Evolutionary conservation across 2,329 filamentous ascomycete species (phyloP).

Genomic region (Colletotrichum zoysiae): DNA sequence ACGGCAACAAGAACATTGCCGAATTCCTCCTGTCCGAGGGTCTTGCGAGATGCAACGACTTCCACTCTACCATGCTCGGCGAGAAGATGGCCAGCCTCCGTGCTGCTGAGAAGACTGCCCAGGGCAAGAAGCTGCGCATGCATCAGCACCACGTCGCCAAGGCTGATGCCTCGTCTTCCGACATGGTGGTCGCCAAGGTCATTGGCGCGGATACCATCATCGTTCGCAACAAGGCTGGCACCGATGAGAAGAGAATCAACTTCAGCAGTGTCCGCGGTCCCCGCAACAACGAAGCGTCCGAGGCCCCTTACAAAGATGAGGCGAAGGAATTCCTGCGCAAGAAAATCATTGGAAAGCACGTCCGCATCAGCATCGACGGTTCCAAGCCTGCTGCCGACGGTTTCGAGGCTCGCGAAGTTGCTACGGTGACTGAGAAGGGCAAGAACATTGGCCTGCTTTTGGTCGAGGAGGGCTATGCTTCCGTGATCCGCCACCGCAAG

Average conservation of each 20-base stretch:
- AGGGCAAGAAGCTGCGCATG: slow-evolving; percentile 79
- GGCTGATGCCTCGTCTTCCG: slow-evolving; percentile 68
- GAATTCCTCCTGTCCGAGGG: slow-evolving; percentile 91
- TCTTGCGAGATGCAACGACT: slow-evolving; percentile 92
- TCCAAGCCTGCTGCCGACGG: slow-evolving; percentile 90
- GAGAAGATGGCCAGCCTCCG: slow-evolving; percentile 87
- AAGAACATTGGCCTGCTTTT: slow-evolving; percentile 88
- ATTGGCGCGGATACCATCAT: slow-evolving; percentile 91
- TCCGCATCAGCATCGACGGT: slow-evolving; percentile 89
- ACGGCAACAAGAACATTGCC: slow-evolving; percentile 82
- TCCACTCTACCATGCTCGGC: slow-evolving; percentile 93
- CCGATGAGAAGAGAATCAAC: slow-evolving; percentile 86
- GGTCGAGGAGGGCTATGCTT: slow-evolving; percentile 93
- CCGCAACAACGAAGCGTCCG: slow-evolving; percentile 87
- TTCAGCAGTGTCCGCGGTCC: slow-evolving; percentile 94
- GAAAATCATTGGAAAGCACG: slow-evolving; percentile 94
- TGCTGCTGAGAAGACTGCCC: slow-evolving; percentile 87
- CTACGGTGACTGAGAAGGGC: slow-evolving; percentile 84
- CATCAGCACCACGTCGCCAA: slow-evolving; percentile 86
- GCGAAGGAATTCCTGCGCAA: slow-evolving; percentile 97
- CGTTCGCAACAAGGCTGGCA: slow-evolving; percentile 85
- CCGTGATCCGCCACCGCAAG: slow-evolving; percentile 93
- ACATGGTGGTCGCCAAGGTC: slow-evolving; percentile 87
- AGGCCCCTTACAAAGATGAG: slow-evolving; percentile 89
- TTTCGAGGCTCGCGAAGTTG: slow-evolving; percentile 95